Percentiles rank a stretch among this genome's conserved stretches.
phyloP scores from a whole-genome alignment of 2,329 filamentous ascomycete genomes.

The Diplodia seriata region DNA sequence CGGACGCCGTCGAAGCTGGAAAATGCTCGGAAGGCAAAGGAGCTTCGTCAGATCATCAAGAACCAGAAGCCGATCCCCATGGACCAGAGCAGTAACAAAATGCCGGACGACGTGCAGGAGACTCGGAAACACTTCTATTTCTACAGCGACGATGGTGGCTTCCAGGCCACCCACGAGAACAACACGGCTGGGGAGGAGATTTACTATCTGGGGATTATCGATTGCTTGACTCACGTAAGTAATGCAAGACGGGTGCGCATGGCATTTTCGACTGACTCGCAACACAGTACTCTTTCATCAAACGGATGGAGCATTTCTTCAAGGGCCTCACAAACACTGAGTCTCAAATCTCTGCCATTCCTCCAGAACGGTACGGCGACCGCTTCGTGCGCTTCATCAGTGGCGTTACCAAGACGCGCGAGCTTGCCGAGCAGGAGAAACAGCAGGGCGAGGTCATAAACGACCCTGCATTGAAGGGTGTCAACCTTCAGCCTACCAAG shows the following conservation, averaged over 20 bases:
- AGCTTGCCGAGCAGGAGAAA: slow-evolving; percentile 72
- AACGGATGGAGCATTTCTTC: slow-evolving; percentile 96
- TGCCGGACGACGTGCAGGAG: slow-evolving; percentile 83
- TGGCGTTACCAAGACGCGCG: slow-evolving; percentile 85
- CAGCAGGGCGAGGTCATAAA: slow-evolving; percentile 45
- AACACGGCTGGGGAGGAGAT: slow-evolving; percentile 86
- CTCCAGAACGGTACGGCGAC: slow-evolving; percentile 89
- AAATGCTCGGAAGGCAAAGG: slow-evolving; percentile 86
- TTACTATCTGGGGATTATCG: slow-evolving; percentile 98
- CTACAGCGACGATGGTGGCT: slow-evolving; percentile 92
- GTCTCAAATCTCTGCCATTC: slow-evolving; percentile 88
- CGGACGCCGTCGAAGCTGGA: slow-evolving; percentile 94
- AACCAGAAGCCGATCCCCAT: slow-evolving; percentile 93
- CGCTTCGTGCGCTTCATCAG: slow-evolving; percentile 93
- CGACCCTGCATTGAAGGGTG: slow-evolving; percentile 49
- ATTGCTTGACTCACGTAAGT: slow-evolving; percentile 95
- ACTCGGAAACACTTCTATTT: slow-evolving; percentile 78
- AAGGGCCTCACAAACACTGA: slow-evolving; percentile 88
- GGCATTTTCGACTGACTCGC: slow-evolving; percentile 39
- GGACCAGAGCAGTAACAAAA: slow-evolving; percentile 78
- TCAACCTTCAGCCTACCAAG: slow-evolving; percentile 49
- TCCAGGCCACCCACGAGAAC: slow-evolving; percentile 90
- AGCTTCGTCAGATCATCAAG: slow-evolving; percentile 90
- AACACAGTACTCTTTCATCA: slow-evolving; percentile 84
- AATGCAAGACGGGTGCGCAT: not conserved